Evolutionary conservation across 2,329 filamentous ascomycete species (phyloP).

Genomic region (Lachnellula cervina): DNA sequence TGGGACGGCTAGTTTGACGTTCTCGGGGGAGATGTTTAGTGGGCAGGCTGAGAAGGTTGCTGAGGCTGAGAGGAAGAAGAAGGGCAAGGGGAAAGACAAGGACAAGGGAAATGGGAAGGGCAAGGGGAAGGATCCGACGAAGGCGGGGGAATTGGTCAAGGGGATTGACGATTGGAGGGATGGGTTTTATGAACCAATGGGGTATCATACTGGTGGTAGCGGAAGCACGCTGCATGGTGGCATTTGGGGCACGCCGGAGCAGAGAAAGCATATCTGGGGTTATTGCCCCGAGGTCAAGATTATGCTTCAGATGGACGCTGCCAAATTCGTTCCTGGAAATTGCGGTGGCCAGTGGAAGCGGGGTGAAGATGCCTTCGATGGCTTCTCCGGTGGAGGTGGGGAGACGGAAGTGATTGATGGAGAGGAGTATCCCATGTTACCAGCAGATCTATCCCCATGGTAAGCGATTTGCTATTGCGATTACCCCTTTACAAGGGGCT

Average conservation of each 20-base stretch:
- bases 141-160: conserved; percentile 29
- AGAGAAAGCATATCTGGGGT: conserved; percentile 47
- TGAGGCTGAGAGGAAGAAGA: conserved; percentile 16
- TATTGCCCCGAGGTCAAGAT: conserved; percentile 58
- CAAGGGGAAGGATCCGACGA: conserved; percentile 21
- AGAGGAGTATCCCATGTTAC: conserved; percentile 30
- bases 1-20: conserved; percentile 43
- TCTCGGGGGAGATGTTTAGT: conserved; percentile 46
- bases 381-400: conserved; percentile 9
- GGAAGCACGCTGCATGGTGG: conserved; percentile 41
- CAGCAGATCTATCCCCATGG: conserved; percentile 27
- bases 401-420: conserved; percentile 29
- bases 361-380: conserved; percentile 21
- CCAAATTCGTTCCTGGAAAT: conserved; percentile 44
- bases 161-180: conserved; percentile 47
- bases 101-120: neutral
- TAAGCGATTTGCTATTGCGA: conserved; percentile 7
- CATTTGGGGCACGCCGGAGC: conserved; percentile 46
- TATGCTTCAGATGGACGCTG: conserved; percentile 50
- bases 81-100: conserved; percentile 8
- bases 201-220: conserved; percentile 51
- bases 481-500: neutral
- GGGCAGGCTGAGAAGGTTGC: conserved; percentile 32
- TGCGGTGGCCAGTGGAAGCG: conserved; percentile 45
- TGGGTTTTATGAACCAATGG: conserved; percentile 54